Conservation (phyloP, 495 filamentous ascomycete species). For the Staphylotrichum longicolle region DNA sequence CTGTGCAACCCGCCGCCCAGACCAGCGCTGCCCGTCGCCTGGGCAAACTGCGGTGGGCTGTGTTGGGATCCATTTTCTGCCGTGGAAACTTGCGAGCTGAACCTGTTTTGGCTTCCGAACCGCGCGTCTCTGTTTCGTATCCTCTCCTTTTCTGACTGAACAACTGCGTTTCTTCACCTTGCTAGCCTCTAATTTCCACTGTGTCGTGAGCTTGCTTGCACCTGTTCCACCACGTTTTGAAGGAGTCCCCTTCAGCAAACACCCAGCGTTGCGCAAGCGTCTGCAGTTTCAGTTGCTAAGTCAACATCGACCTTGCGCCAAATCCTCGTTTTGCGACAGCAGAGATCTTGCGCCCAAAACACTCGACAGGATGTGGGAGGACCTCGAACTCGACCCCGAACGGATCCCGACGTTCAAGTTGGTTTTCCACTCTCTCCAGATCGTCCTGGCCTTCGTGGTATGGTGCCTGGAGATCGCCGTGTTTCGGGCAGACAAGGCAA, state of each 20-base stretch:
- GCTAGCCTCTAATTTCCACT: not conserved
- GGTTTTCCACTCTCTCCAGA: constrained; percentile 59
- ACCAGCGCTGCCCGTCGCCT: constrained; percentile 11
- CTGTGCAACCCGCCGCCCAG: constrained; percentile 11
- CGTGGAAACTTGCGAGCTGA: constrained; percentile 11
- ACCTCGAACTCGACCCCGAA: constrained; percentile 49
- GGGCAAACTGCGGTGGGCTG: constrained; percentile 14
- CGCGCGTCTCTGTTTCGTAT: constrained; percentile 5
- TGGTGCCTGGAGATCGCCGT: constrained; percentile 73
- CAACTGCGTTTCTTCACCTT: not conserved
- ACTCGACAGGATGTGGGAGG: constrained; percentile 36
- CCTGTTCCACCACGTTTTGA: not conserved
- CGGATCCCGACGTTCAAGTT: constrained; percentile 57
- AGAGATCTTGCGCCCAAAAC: not conserved
- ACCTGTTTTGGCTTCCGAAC: constrained; percentile 8
- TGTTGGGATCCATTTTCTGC: constrained; percentile 16
- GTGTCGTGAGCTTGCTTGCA: not conserved
- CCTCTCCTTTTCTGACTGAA: not conserved
- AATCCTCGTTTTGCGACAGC: not conserved
- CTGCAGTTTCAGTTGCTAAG: not conserved
- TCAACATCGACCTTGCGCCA: constrained; percentile 10
- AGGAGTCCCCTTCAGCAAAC: too few relatives aligned
- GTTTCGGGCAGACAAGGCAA: constrained; percentile 58
- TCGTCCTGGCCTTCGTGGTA: constrained; percentile 63
- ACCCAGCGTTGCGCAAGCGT: not conserved